Percentiles rank a stretch among this genome's conserved stretches.
Evolutionary conservation across 768 basidiomycete genomes (phyloP).

Genomic region (Tulasnella calospora): DNA sequence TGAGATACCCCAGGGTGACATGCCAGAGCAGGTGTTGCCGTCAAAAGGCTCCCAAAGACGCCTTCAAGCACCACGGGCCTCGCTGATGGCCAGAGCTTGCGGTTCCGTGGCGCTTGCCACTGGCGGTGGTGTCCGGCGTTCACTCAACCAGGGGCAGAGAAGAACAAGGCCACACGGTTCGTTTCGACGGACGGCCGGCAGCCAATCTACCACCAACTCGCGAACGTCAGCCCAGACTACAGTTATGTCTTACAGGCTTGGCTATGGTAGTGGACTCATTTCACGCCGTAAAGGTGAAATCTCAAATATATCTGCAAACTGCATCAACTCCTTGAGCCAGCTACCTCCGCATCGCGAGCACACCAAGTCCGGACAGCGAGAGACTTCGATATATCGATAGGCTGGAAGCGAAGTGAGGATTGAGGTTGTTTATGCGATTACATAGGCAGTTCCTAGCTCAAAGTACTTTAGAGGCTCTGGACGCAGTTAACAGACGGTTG

Average conservation of each 20-base stretch:
- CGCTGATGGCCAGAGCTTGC: too few species aligned
- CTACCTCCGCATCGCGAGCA: conserved; percentile 71
- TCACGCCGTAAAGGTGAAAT: conserved; percentile 53
- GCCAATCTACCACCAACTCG: too few species aligned
- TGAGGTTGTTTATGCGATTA: background rate
- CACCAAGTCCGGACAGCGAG: conserved; percentile 67
- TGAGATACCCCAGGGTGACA: background rate
- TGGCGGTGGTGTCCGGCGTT: too few species aligned
- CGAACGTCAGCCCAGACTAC: too few species aligned
- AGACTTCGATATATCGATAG: conserved; percentile 76
- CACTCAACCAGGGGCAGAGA: too few species aligned
- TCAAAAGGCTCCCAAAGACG: too few species aligned
- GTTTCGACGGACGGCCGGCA: background rate
- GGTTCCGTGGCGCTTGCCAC: too few species aligned
- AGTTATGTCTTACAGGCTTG: too few species aligned
- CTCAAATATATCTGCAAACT: conserved; percentile 66
- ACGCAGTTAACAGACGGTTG: conserved; percentile 85
- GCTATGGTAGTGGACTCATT: too few species aligned
- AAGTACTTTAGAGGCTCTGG: conserved; percentile 68
- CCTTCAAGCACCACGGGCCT: too few species aligned
- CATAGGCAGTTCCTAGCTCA: conserved; percentile 43
- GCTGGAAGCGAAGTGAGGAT: conserved; percentile 64
- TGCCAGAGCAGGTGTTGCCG: too few species aligned
- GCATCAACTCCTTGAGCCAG: conserved; percentile 69
- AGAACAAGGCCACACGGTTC: background rate